Evolutionary conservation across 805 yeast species (phyloP), one percentile per base, ranked within the genome.

Genomic region (Saccharomycopsis olivae): DNA sequence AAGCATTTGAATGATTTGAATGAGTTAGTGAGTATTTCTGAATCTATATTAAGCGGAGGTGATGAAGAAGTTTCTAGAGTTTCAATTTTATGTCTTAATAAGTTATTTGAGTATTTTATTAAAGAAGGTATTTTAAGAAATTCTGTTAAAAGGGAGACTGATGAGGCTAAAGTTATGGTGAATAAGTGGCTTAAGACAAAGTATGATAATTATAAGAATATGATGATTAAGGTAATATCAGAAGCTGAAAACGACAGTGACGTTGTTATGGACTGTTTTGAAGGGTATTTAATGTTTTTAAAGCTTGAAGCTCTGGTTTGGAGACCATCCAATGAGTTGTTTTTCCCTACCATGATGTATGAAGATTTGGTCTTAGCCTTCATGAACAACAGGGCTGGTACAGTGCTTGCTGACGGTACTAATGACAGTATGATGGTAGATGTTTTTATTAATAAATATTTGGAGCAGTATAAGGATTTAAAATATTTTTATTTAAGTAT

Each of bases 381-480:
- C 30, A 47, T 56, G 11, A 63, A 62, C 24, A 56, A 65, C 0
- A 35, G 49, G 6, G 54, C 63, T 33, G 66, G 69, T 5, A 60
- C 61, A 3, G 50, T 63, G 4, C 57, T 66, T 19, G 52, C 56
- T 3, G 78, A 75, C 51, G 71, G 69, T 9, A 58, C 73, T 0
- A 60, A 66, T 25, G 67, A 68, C 13, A 69, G 66, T 52, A 65
- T 71, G 38, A 54, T 70, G 10, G 44, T 74, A 13, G 55, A 65
- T 36, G 85, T 80, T 53, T 83, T 82, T 51, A 51, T 65, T 21
- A 74, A 68, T 17, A 62, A 61, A 20, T 75, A 71, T 45, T 78
- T 78, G 52, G 51, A 53, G 23, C 66, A 66, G 49, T 73, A 70
- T 56, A 83, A 83, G 65, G 98, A 89, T 55, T 59, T 89, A 42